Base-by-base conservation (phyloP, 441 rosid genomes). In the Daphne laureola region DNA sequence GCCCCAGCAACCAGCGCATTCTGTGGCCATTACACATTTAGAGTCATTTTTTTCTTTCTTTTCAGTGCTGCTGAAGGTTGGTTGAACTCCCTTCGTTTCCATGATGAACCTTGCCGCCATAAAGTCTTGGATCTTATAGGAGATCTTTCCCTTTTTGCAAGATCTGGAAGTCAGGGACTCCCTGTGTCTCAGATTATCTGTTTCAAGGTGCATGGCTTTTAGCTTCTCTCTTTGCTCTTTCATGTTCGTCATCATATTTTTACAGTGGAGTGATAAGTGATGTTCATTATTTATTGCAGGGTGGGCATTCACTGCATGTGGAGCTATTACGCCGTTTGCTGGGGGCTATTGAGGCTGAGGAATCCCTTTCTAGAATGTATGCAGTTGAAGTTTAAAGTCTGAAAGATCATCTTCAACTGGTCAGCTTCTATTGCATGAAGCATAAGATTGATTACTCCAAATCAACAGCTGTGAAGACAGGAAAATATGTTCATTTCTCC, bases 101-200 rank as follows among this genome's bases (percentile, higher is more conserved):
- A 66, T 13, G 71, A 84, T 14, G 96, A 88, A 73, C 85, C 96
- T 27, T 84, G 89, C 73, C 86, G 95, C 26, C 98, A 92, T 63
- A 92, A 92, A 80, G 75, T 78, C 61, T 70, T 92, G 60, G 98
- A 92, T 74, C 79, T 92, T 64, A 61, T 88, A 13, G 96, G 98
- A n/a, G 98, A 86, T 64, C 74, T 92, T 55, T 82, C 98, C 55
- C 77, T 92, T 43, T 62, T 75, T 64, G 90, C 91, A 53, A 63
- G 17, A 51, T 71, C 17, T 41, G 96, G 96, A 25, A 84, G 77
- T 70, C 95, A 84, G 64, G 96, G 98, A 53, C 78, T 92, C 74
- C 96, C 90, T 0, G 64, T 79, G 67, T 90, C 95, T 17, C 94
- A 84, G 56, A 64, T 88, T 26, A 76, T 86, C 43, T 87, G 81